Base-by-base conservation (phyloP, 1,284 basidiomycete species). In the Testicularia cyperi region DNA sequence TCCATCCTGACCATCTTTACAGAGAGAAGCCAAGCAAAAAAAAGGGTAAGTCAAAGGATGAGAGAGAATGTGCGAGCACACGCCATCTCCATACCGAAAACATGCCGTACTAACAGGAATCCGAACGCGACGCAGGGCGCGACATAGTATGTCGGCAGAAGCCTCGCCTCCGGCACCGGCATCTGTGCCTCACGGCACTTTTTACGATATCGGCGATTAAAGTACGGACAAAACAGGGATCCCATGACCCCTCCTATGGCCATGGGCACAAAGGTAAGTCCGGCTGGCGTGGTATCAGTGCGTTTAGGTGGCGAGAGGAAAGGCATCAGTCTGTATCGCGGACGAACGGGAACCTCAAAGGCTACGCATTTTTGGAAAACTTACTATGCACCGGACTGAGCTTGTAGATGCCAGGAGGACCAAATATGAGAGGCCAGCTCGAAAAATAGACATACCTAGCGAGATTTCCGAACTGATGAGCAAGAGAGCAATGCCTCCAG, bases 351-450 rank as follows among this genome's bases (percentile, higher is more conserved):
- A n/a, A n/a, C n/a, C n/a, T n/a, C n/a, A n/a, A n/a, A n/a, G n/a
- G n/a, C n/a, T n/a, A n/a, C n/a, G n/a, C n/a, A n/a, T n/a, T n/a
- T n/a, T n/a, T n/a, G n/a, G n/a, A n/a, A n/a, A n/a, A 36, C 56
- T 54, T 35, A 61, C 57, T 61, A 26, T 40, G 37, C 5, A 61
- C 38, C 7, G 39, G 7, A 9, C 45, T 31, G 29, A 61, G 43
- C 29, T 29, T 28, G 28, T 61, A 61, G 30, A 61, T 55, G 16
- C 57, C 57, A 7, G 43, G 46, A 10, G 46, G 45, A 6, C 57
- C 51, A 26, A 61, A 61, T 38, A 61, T 61, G 21, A 54, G 22
- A 3, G 57, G 57, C 57, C 57, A 61, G 30, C 43, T 48, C 15
- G 45, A 51, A 15, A 61, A 61, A 34, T 54, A 61, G 29, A 61